These are phyloP conservation scores for Leccinum subrobustum DNA, from an alignment of 1,284 basidiomycete species.

Conservation along the genomic window DNA sequence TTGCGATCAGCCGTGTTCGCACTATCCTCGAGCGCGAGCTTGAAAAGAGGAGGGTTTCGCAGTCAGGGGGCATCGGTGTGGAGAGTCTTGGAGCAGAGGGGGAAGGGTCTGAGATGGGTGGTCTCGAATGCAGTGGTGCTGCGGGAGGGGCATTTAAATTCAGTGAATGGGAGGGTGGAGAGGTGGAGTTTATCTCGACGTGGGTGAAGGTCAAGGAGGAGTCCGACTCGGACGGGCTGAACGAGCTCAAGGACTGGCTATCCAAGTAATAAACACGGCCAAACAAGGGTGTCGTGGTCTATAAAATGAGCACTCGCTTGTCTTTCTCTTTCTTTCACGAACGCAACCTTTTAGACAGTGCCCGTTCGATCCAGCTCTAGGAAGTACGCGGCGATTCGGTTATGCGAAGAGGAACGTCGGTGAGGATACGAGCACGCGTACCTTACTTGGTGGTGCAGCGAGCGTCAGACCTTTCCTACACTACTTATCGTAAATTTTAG, in stretches of 20 bases:
- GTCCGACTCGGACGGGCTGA: constrained; percentile 40
- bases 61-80: constrained; percentile 61
- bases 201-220: constrained; percentile 44
- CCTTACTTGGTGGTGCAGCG: constrained; percentile 51
- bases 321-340: constrained; percentile 13
- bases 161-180: constrained; percentile 77
- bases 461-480: constrained; percentile 78
- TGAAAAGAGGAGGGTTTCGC: constrained; percentile 66
- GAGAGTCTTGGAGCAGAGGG: constrained; percentile 70
- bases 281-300: constrained; percentile 20
- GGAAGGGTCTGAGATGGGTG: constrained; percentile 56
- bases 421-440: constrained; percentile 62
- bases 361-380: constrained; percentile 51
- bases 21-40: constrained; percentile 78
- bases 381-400: constrained; percentile 69
- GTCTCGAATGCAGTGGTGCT: constrained; percentile 56
- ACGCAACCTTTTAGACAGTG: constrained; percentile 77
- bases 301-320: constrained; percentile 6
- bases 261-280: constrained; percentile 38
- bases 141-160: constrained; percentile 59
- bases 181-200: constrained; percentile 62
- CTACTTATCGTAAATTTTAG: background rate
- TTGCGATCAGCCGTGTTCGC: constrained; percentile 68
- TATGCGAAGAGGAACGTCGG: constrained; percentile 61
- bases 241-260: constrained; percentile 50